Evolutionary conservation across 345 rosid species (phyloP), one percentile per base, ranked within the genome.

Genomic region (Eucalyptus decipiens): DNA sequence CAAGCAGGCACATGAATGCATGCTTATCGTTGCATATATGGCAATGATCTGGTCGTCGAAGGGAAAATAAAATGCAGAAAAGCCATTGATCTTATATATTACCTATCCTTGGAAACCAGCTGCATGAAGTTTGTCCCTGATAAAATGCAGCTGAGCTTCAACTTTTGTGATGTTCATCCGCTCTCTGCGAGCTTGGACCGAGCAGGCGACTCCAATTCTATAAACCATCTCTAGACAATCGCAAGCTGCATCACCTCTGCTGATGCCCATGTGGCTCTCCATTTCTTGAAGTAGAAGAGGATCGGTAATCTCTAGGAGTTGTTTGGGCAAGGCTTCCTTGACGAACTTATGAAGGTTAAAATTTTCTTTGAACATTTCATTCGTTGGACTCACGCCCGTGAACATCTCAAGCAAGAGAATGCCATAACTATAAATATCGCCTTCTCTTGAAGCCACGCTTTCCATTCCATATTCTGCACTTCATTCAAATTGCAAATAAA

Each of bases 391-490:
- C 88, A 88, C 56, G 37, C 92, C 88, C 2, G 90, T 87, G 51
- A 93, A 85, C 89, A 91, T 86, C 89, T 93, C 92, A 8, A 91
- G 34, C 86, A 93, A 65, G 3, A 93, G 88, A 9, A 93, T 90
- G 7, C 92, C 92, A 48, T 85, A 92, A 42, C 92, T 91, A 48
- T 91, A 89, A 43, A 92, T 88, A 86, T 93, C 90, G 2, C 93
- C 93, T 8, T 56, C 6, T 4, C 62, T 89, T 30, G 92, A 90
- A 10, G 88, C 87, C 21, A 40, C 28, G 4, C 89, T 88, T n/a
- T 93, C 92, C 88, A 87, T 42, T 8, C 93, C 93, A 67, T 93
- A 93, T 65, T 93, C 92, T 93, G 87, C 21, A 30, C 12, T 32
- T 34, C 42, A 67, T 67, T 67, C 11, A 4, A 67, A 67, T 67